These are phyloP conservation scores for Aspergillus terreus DNA, from an alignment of 2,329 filamentous ascomycete species.

Conservation along the genomic window DNA sequence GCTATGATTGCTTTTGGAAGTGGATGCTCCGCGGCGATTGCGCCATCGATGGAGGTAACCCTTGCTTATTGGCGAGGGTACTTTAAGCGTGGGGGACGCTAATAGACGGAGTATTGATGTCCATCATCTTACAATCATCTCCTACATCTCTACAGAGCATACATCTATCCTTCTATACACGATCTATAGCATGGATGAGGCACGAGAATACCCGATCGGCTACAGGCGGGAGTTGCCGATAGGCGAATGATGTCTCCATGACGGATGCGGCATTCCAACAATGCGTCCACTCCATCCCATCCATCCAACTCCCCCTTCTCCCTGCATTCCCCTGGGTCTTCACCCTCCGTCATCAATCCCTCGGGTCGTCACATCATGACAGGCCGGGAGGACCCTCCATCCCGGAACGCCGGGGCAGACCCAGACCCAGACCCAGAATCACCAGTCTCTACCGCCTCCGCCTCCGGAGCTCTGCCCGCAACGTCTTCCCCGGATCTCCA, in stretches of 20 bases:
- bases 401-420: not conserved
- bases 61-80: slow-evolving; percentile 1
- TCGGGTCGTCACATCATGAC: not conserved
- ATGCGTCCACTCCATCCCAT: not conserved
- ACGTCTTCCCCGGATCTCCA: slow-evolving; percentile 2
- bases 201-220: not conserved
- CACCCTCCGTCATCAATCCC: not conserved
- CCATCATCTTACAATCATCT: no score
- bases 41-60: slow-evolving; percentile 3
- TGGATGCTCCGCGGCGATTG: slow-evolving; percentile 2
- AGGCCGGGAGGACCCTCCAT: not conserved
- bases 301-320: not conserved
- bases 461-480: not conserved
- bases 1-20: not conserved
- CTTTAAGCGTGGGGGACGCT: not conserved
- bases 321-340: not conserved
- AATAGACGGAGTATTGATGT: no score
- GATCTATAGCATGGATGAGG: not conserved
- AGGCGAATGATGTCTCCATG: not conserved
- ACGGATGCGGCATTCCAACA: not conserved
- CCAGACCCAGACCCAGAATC: no score
- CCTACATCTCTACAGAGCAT: no score
- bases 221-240: not conserved
- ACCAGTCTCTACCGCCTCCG: not conserved
- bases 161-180: no score